Evolutionary conservation across 2,329 filamentous ascomycete species (phyloP).

Genomic region (Pseudocercospora eumusae): DNA sequence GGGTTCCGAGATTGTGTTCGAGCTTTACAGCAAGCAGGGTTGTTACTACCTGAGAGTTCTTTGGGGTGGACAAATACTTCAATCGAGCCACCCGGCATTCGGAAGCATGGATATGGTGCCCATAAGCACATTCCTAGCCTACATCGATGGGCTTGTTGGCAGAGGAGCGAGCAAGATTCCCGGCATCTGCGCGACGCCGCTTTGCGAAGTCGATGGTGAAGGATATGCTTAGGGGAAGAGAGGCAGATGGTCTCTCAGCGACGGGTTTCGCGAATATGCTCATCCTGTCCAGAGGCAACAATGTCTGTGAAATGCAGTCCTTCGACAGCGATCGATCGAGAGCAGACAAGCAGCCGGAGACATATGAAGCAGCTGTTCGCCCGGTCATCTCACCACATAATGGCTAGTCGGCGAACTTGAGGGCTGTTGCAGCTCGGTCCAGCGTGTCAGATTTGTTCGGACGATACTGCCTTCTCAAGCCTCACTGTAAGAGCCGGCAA

Average conservation of each 20-base stretch:
- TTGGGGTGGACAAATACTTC: conserved; percentile 67
- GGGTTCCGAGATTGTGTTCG: conserved; percentile 77
- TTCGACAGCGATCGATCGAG: not conserved
- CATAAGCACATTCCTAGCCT: conserved; percentile 63
- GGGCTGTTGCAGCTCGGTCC: not conserved
- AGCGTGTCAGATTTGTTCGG: not conserved
- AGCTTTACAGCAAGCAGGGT: conserved; percentile 61
- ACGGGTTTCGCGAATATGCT: not conserved
- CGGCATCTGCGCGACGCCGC: conserved; percentile 37
- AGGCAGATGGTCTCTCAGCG: not conserved
- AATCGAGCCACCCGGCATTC: conserved; percentile 68
- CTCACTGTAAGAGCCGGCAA: not conserved
- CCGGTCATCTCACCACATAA: not conserved
- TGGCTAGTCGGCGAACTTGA: not conserved
- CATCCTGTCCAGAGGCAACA: not conserved
- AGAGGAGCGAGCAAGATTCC: conserved; percentile 47
- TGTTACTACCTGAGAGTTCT: conserved; percentile 64
- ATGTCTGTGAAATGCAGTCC: not conserved
- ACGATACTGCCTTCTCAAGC: not conserved
- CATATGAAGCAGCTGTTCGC: not conserved
- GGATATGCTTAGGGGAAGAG: not conserved
- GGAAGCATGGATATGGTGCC: conserved; percentile 71
- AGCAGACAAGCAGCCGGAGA: not conserved
- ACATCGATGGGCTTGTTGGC: conserved; percentile 72
- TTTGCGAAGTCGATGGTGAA: conserved; percentile 2